phyloP scores from a whole-genome alignment of 1,284 basidiomycete genomes.

The Leccinum variabile region DNA sequence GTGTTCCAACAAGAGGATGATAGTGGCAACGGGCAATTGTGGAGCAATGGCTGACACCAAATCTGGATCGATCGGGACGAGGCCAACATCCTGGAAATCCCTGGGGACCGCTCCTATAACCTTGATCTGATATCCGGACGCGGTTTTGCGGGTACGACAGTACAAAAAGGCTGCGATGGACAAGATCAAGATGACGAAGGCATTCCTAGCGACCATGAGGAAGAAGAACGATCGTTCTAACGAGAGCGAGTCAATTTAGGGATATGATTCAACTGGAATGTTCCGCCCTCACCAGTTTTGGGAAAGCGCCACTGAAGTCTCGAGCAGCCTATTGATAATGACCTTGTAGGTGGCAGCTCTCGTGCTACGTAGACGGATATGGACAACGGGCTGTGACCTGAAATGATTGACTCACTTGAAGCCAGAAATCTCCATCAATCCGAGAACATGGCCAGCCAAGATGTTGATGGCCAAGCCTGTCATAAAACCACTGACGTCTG shows the following conservation, averaged over 20 bases:
- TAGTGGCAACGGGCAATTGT: conserved; percentile 89
- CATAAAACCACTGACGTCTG: conserved; percentile 93
- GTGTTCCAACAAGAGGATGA: conserved; percentile 94
- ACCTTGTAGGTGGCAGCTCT: conserved; percentile 84
- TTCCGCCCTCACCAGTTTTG: conserved; percentile 46
- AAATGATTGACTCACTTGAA: conserved; percentile 62
- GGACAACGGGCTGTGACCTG: background rate
- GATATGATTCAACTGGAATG: background rate
- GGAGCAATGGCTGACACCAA: conserved; percentile 73
- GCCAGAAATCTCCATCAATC: conserved; percentile 79
- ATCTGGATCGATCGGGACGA: conserved; percentile 62
- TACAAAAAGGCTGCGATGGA: conserved; percentile 87
- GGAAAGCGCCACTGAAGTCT: conserved; percentile 68
- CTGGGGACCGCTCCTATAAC: conserved; percentile 84
- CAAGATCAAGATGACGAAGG: conserved; percentile 82
- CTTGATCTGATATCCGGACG: conserved; percentile 78
- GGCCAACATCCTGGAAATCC: conserved; percentile 78
- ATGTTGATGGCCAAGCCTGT: conserved; percentile 91
- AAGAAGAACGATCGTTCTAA: conserved; percentile 88
- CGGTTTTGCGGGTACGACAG: conserved; percentile 59
- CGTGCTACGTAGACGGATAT: conserved; percentile 52
- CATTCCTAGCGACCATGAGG: conserved; percentile 80
- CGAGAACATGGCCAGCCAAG: conserved; percentile 81
- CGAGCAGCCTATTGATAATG: conserved; percentile 79
- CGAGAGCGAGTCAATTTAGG: conserved; percentile 1